A percentile compares a stretch with the other conserved stretches of the same genome.
phyloP scores from a whole-genome alignment of 768 basidiomycete genomes.

The Auricularia sp. region DNA sequence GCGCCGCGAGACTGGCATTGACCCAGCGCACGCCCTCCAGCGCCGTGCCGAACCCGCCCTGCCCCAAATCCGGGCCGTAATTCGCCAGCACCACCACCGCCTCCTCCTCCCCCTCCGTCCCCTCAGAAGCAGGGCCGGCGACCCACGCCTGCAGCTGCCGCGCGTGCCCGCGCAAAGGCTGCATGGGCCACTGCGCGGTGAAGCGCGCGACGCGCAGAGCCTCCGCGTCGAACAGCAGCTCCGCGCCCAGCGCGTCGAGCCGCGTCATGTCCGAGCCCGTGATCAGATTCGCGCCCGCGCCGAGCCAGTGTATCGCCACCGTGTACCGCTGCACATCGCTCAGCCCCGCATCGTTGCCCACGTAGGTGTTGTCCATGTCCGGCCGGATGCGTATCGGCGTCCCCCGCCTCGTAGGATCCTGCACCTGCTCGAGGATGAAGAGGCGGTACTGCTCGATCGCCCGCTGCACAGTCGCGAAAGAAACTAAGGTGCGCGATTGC shows the following conservation, averaged over 20 bases:
- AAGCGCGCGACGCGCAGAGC: constrained; percentile 1
- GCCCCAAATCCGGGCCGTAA: constrained; percentile 1
- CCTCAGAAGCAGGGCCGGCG: neutral
- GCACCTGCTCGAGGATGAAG: constrained; percentile 1
- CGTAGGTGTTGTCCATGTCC: constrained; percentile 5
- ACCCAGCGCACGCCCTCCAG: neutral
- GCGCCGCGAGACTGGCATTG: neutral
- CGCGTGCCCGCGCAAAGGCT: neutral
- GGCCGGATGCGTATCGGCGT: neutral
- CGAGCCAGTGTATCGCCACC: constrained; percentile 1
- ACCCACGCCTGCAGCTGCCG: constrained; percentile 4
- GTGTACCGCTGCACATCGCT: neutral
- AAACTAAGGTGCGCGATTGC: neutral
- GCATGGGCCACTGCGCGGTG: neutral
- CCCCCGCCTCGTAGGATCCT: neutral
- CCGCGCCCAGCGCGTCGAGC: constrained; percentile 1
- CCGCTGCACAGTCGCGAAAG: neutral
- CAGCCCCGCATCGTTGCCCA: constrained; percentile 1
- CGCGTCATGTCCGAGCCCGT: constrained; percentile 1
- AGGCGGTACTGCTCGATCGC: constrained; percentile 4
- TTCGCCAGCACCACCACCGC: constrained; percentile 2
- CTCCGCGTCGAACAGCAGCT: neutral
- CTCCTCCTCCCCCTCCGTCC: neutral
- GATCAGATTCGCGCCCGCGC: constrained; percentile 3
- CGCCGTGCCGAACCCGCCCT: neutral